phyloP scores from a whole-genome alignment of 2,329 filamentous ascomycete genomes.

The Ceratocystis papillata region DNA sequence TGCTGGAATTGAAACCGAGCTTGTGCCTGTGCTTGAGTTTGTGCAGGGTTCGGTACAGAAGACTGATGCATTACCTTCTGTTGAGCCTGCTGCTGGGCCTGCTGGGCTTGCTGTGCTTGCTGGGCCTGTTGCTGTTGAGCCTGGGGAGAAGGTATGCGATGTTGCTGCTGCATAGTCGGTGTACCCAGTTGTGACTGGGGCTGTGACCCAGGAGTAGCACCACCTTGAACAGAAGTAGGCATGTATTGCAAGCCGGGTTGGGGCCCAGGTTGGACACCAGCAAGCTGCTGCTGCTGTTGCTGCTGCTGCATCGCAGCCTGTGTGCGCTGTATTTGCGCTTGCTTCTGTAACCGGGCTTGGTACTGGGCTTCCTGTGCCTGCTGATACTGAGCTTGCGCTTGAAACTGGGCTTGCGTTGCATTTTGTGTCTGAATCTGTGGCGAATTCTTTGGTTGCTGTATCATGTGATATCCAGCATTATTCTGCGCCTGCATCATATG shows the following conservation, averaged over 20 bases:
- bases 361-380: conserved; percentile 17
- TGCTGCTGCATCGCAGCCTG: conserved; percentile 24
- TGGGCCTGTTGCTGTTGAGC: conserved; percentile 26
- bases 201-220: conserved; percentile 1
- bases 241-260: conserved; percentile 9
- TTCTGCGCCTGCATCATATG: conserved; percentile 27
- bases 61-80: not conserved
- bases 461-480: conserved; percentile 12
- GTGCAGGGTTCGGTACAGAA: not conserved
- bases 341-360: conserved; percentile 12
- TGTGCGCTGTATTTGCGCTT: conserved; percentile 18
- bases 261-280: not conserved
- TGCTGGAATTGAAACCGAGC: conserved; percentile 27
- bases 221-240: not conserved
- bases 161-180: conserved; percentile 8
- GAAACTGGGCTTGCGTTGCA: conserved; percentile 4
- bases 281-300: conserved; percentile 4
- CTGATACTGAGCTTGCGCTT: conserved; percentile 16
- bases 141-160: conserved; percentile 26
- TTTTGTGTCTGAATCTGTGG: not conserved
- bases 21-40: conserved; percentile 17
- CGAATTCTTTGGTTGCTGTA: not conserved
- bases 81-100: not conserved
- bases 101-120: not conserved
- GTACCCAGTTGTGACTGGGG: conserved; percentile 4